A percentile compares a stretch with the other conserved stretches of the same genome.
Evolutionary conservation across 208 protist genomes (phyloP).

Genomic region (Leishmania lainsoni): DNA sequence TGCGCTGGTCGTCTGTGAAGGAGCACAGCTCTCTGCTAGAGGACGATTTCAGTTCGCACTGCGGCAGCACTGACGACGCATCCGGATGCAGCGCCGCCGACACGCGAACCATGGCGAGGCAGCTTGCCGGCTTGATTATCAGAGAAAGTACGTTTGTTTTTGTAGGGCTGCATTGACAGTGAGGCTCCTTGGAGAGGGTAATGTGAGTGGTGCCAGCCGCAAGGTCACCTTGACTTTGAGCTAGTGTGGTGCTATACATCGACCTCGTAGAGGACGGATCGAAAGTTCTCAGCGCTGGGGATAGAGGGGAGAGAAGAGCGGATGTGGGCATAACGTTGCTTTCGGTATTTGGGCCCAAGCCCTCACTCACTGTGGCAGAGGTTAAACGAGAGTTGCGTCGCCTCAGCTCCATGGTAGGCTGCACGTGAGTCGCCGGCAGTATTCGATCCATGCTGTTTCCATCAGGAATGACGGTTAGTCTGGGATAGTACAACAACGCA

Average conservation of each 20-base stretch:
- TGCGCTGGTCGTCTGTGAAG: neutral
- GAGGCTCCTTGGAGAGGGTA: neutral
- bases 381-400: too few relatives aligned
- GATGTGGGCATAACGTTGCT: neutral
- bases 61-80: neutral
- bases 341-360: neutral
- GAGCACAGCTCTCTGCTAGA: neutral
- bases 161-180: neutral
- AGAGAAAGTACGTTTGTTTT: neutral
- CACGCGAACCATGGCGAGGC: conserved; percentile 1
- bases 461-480: neutral
- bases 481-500: too few relatives aligned
- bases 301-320: neutral
- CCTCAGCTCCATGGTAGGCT: neutral
- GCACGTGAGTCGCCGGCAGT: neutral
- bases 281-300: neutral
- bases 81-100: neutral
- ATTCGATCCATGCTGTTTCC: neutral
- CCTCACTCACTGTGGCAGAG: neutral
- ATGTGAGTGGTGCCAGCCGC: neutral
- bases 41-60: neutral
- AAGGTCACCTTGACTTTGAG: too few relatives aligned
- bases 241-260: neutral
- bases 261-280: neutral
- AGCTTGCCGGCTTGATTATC: conserved; percentile 2